Evolutionary conservation across 2,329 filamentous ascomycete genomes (phyloP).

Genomic region (Rhexocercosporidium sp.): DNA sequence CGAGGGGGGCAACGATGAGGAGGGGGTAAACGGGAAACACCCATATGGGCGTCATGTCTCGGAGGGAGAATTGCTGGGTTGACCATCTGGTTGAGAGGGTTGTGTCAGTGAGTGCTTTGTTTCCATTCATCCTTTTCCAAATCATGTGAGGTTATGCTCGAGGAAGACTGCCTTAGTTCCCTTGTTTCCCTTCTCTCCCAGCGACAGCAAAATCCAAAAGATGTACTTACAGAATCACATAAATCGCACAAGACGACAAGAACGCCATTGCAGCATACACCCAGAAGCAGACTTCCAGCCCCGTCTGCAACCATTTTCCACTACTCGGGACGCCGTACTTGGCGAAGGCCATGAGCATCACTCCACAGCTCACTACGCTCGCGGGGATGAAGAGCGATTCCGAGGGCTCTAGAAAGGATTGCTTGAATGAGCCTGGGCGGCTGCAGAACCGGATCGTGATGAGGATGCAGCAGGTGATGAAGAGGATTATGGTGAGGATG

Average conservation of each 20-base stretch:
- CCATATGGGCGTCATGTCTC: slow-evolving; percentile 10
- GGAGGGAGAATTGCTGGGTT: slow-evolving; percentile 1
- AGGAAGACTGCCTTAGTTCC: too few species aligned
- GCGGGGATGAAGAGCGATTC: slow-evolving; percentile 10
- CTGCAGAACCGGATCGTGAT: slow-evolving; percentile 6
- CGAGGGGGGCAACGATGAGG: slow-evolving; percentile 2
- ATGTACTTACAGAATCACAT: slow-evolving; percentile 8
- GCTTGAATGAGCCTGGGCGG: slow-evolving; percentile 2
- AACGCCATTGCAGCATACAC: slow-evolving; percentile 9
- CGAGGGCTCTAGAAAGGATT: slow-evolving; percentile 11
- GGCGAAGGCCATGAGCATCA: slow-evolving; percentile 7
- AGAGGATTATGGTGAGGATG: background rate
- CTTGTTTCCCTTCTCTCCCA: too few species aligned
- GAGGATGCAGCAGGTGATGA: slow-evolving; percentile 6
- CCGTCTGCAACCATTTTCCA: slow-evolving; percentile 5
- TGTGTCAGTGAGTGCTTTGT: background rate
- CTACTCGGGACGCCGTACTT: slow-evolving; percentile 1
- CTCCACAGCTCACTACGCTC: background rate
- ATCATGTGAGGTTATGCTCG: too few species aligned
- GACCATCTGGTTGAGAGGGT: background rate
- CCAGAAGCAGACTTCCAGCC: slow-evolving; percentile 4
- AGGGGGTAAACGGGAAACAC: slow-evolving; percentile 12
- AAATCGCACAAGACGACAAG: slow-evolving; percentile 4
- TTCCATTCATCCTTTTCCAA: background rate
- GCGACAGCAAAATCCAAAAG: too few species aligned